Conservation (phyloP, 2,329 filamentous ascomycete genomes). For the Epichloe gansuensis region DNA sequence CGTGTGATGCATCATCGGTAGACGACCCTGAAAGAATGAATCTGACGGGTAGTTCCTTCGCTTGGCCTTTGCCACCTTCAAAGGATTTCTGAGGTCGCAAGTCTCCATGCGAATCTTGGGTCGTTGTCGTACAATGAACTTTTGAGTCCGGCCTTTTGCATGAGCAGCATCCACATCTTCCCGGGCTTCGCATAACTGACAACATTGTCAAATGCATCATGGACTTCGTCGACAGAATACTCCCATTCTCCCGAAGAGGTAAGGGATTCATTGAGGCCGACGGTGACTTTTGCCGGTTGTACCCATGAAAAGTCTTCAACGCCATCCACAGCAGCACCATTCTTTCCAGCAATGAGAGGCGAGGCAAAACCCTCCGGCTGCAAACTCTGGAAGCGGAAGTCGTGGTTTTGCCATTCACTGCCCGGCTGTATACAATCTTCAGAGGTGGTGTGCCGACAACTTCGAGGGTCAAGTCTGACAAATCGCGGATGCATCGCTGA, state of each 20-base stretch:
- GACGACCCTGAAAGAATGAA: conserved; percentile 52
- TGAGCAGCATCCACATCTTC: conserved; percentile 61
- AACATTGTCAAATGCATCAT: conserved; percentile 80
- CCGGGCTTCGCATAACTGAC: conserved; percentile 57
- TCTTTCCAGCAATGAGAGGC: conserved; percentile 54
- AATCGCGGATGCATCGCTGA: conserved; percentile 71
- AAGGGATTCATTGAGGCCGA: conserved; percentile 86
- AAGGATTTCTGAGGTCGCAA: conserved; percentile 67
- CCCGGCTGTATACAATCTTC: conserved; percentile 83
- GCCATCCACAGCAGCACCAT: conserved; percentile 46
- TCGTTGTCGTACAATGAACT: conserved; percentile 76
- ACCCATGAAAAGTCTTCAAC: conserved; percentile 72
- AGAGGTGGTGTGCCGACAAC: conserved; percentile 83
- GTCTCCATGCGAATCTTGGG: conserved; percentile 60
- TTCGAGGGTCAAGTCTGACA: conserved; percentile 74
- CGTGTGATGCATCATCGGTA: conserved; percentile 51
- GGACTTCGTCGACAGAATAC: conserved; percentile 84
- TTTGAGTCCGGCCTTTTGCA: conserved; percentile 55
- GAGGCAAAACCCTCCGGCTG: conserved; percentile 80
- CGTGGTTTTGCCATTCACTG: conserved; percentile 74
- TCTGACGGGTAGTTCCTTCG: conserved; percentile 55
- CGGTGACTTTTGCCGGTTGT: conserved; percentile 57
- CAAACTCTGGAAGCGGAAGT: conserved; percentile 84
- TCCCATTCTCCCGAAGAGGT: conserved; percentile 68
- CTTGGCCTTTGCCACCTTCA: conserved; percentile 69